phyloP scores from a whole-genome alignment of 176 grass and related monocot genomes.

The Canna indica region DNA sequence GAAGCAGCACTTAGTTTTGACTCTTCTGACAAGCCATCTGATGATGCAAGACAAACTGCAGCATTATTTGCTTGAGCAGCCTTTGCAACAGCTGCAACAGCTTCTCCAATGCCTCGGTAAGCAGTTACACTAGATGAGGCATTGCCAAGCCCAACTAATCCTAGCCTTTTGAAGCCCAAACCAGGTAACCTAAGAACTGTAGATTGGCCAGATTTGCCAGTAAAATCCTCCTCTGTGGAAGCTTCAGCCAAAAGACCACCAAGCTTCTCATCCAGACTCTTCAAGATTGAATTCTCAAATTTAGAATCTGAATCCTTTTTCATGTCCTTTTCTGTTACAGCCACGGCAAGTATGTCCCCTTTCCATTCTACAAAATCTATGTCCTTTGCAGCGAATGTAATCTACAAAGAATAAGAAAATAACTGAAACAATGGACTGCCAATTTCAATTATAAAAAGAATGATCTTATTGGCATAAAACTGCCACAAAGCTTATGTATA shows the following conservation, averaged over 20 bases:
- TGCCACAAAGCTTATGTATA: not conserved
- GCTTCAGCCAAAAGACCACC: constrained; percentile 60
- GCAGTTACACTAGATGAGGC: constrained; percentile 36
- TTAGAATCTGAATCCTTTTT: constrained; percentile 62
- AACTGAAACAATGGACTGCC: not conserved
- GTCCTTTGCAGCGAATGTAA: constrained; percentile 58
- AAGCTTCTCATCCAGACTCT: constrained; percentile 59
- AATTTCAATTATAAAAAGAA: not conserved
- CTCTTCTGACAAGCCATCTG: constrained; percentile 35
- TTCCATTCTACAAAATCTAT: constrained; percentile 76
- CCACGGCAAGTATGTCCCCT: constrained; percentile 73
- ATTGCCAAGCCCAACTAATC: constrained; percentile 61
- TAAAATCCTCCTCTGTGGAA: constrained; percentile 77
- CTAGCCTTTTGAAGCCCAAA: constrained; percentile 75
- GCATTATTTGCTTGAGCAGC: constrained; percentile 58
- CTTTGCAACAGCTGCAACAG: constrained; percentile 65
- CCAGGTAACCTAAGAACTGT: constrained; percentile 64
- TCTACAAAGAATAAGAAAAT: constrained; percentile 26
- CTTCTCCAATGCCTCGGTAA: constrained; percentile 53
- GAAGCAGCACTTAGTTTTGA: constrained; percentile 50
- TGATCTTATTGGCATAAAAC: not conserved
- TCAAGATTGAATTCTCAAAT: constrained; percentile 64
- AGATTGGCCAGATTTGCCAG: constrained; percentile 67
- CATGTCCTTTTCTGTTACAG: constrained; percentile 84
- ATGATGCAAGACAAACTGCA: constrained; percentile 55